A percentile compares a stretch with the other conserved stretches of the same genome.
Evolutionary conservation across 208 protist genomes (phyloP).

Genomic region (Borovskyia barvae): DNA sequence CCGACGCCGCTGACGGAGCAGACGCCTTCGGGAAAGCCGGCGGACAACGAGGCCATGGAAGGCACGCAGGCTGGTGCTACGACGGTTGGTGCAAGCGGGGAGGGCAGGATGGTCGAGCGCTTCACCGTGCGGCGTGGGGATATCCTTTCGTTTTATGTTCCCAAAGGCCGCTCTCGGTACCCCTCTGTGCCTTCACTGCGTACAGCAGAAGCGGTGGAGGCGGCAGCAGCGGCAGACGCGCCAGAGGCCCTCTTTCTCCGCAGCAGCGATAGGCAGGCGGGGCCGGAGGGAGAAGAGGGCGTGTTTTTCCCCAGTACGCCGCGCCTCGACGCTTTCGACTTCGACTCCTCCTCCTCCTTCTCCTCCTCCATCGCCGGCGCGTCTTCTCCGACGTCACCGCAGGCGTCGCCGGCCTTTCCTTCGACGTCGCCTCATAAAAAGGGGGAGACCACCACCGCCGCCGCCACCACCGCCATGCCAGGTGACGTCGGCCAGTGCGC

Average conservation of each 20-base stretch:
- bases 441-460: background rate
- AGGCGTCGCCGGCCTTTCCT: too few species aligned
- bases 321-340: background rate
- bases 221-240: background rate
- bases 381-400: too few species aligned
- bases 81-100: background rate
- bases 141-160: constrained; percentile 38
- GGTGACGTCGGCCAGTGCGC: background rate
- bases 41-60: background rate
- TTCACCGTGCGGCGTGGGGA: constrained; percentile 38
- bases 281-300: too few species aligned
- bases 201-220: background rate
- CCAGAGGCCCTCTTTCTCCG: too few species aligned
- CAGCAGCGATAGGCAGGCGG: too few species aligned
- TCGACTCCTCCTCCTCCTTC: background rate
- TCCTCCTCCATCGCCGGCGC: background rate
- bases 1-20: too few species aligned
- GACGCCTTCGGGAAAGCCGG: too few species aligned
- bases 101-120: constrained; percentile 3
- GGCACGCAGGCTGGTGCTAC: background rate
- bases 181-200: background rate
- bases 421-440: too few species aligned
- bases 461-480: background rate
- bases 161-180: too few species aligned
- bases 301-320: background rate